These are phyloP conservation scores for Paulownia fortunei DNA, from an alignment of 257 asterid genomes.

Conservation along the genomic window DNA sequence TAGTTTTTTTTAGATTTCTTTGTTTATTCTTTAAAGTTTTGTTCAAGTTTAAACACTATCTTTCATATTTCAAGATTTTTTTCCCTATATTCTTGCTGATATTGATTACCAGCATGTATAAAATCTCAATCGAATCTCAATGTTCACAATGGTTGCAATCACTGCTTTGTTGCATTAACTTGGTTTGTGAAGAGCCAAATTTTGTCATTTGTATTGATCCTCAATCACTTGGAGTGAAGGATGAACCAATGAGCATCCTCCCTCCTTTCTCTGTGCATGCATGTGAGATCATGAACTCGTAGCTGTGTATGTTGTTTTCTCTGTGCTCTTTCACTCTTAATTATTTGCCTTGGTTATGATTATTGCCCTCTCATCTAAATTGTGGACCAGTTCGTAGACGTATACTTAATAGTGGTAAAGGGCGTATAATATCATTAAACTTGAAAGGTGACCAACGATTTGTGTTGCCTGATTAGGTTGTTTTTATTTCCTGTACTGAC, in stretches of 20 bases:
- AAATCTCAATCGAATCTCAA: not conserved
- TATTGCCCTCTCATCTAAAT: not conserved
- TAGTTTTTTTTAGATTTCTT: slow-evolving; percentile 19
- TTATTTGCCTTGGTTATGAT: too few relatives aligned
- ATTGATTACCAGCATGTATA: not conserved
- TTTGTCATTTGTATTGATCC: not conserved
- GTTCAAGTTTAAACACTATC: not conserved
- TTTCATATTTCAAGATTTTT: not conserved
- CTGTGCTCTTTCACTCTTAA: too few relatives aligned
- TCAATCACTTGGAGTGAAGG: not conserved
- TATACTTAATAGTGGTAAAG: not conserved
- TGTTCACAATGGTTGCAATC: not conserved
- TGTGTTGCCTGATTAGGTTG: not conserved
- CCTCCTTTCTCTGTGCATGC: too few relatives aligned
- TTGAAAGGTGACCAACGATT: not conserved
- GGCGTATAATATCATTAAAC: not conserved
- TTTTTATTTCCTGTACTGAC: not conserved
- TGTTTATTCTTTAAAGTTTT: too few relatives aligned
- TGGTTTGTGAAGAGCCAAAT: not conserved
- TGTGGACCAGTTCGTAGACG: not conserved
- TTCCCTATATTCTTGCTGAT: not conserved
- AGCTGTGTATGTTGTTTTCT: too few relatives aligned
- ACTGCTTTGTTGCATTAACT: not conserved
- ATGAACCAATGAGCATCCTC: too few relatives aligned
- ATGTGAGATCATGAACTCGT: too few relatives aligned